These are phyloP conservation scores for Cicer pinnatifidum DNA, from an alignment of 306 rosid genomes.

Conservation along the genomic window DNA sequence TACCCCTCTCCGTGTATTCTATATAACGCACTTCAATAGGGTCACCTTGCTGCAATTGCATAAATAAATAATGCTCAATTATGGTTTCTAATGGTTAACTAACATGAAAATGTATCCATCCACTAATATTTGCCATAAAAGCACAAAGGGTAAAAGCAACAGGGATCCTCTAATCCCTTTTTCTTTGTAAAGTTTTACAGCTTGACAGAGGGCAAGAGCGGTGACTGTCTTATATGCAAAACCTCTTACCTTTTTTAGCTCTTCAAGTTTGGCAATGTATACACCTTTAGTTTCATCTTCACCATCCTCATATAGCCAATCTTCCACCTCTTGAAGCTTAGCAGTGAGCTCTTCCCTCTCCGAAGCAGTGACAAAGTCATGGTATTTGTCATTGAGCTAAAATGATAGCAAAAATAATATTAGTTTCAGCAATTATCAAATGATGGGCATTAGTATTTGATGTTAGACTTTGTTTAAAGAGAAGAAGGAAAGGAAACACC, in stretches of 20 bases:
- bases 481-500: conserved; percentile 2
- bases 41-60: conserved; percentile 80
- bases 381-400: conserved; percentile 79
- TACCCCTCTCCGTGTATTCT: conserved; percentile 73
- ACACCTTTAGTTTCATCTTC: conserved; percentile 98
- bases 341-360: conserved; percentile 70
- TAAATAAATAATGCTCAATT: neutral
- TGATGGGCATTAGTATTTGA: conserved; percentile 8
- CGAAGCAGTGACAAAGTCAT: conserved; percentile 73
- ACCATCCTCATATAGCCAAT: conserved; percentile 93
- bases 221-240: neutral
- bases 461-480: neutral
- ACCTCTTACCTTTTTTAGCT: conserved; percentile 70
- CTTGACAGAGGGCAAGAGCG: neutral
- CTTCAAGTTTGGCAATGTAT: conserved; percentile 89
- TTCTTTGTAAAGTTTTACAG: neutral
- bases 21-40: conserved; percentile 83
- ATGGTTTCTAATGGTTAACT: conserved; percentile 27
- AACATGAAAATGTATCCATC: neutral
- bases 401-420: conserved; percentile 29
- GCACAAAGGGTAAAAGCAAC: neutral
- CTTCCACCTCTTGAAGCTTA: conserved; percentile 84
- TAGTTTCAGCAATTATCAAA: conserved; percentile 29
- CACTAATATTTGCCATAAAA: neutral
- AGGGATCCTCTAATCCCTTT: neutral